These are phyloP conservation scores for Tieghemiomyces parasiticus DNA, from an alignment of 192 early-diverging fungal species.

Conservation along the genomic window DNA sequence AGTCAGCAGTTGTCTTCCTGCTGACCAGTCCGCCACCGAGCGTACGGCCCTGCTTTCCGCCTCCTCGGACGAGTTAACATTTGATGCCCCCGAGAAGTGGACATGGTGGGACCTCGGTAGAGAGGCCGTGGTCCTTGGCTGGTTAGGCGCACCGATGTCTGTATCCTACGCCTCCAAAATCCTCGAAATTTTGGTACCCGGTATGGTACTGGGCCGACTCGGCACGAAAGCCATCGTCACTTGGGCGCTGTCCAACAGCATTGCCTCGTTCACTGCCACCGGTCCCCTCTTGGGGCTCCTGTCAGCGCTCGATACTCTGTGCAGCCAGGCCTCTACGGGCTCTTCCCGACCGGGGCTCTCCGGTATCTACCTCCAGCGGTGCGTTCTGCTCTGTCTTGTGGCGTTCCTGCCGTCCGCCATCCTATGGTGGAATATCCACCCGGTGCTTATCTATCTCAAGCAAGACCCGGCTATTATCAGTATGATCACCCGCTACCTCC, in stretches of 20 bases:
- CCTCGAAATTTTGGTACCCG: background rate
- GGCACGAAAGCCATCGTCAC: conserved; percentile 33
- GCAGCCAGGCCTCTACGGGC: conserved; percentile 40
- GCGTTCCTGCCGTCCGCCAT: conserved; percentile 49
- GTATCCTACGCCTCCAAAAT: background rate
- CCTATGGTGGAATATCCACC: conserved; percentile 48
- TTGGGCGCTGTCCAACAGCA: conserved; percentile 34
- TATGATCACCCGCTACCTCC: background rate
- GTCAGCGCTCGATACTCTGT: conserved; percentile 45
- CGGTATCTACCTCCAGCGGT: conserved; percentile 47
- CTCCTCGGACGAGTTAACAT: too few species aligned
- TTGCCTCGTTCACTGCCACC: conserved; percentile 11
- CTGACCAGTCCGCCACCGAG: too few species aligned
- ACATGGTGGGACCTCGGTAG: too few species aligned
- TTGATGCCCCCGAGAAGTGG: too few species aligned
- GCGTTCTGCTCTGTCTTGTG: conserved; percentile 44
- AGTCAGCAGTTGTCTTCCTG: too few species aligned
- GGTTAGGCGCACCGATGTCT: background rate
- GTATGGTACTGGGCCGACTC: background rate
- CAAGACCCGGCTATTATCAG: conserved; percentile 49
- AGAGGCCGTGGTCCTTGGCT: too few species aligned
- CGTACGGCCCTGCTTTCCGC: too few species aligned
- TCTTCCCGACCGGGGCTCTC: conserved; percentile 31
- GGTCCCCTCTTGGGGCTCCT: conserved; percentile 37
- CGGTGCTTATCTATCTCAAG: conserved; percentile 38